Base-by-base conservation (phyloP, 768 basidiomycete genomes). In the Dioszegia aurantiaca region DNA sequence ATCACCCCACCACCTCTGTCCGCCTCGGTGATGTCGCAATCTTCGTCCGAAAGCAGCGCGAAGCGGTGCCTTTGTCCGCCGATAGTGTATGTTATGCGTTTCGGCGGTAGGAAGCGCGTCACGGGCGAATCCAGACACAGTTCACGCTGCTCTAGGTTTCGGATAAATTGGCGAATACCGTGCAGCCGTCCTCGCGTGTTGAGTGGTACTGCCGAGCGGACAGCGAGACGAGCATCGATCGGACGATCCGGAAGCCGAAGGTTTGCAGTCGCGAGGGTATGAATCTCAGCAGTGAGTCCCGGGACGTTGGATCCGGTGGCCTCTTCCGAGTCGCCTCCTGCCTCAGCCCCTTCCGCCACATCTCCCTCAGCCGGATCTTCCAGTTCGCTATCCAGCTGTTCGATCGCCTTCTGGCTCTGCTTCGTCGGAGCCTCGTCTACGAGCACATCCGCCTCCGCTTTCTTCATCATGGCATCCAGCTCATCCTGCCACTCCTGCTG, bases 401-500 rank as follows among this genome's bases (percentile, higher is more conserved):
- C 39, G n/a, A n/a, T n/a, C 33, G 33, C 6, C 33, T 14, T 33
- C 39, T 27, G 6, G 2, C 10, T 26, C 27, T 10, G 17, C 37
- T 19, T 12, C 14, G 37, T 5, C 6, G 39, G 3, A 17, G 31
- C 42, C 9, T 30, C 55, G 6, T 39, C 30, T 10, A 47, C 55
- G 33, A 17, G 16, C 14, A 53, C 51, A 12, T 46, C 55, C 37
- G 10, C 17, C 46, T 56, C 55, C 33, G 55, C 55, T 31, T 56
- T 39, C 4, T 16, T 24, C 44, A 57, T 26, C 56, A 57, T 47
- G 17, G 26, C 19, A 28, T 48, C 45, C 31, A 57, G 33, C 44
- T 57, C 44, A 19, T 47, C 45, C 27, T 47, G 44, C 56, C 56
- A 57, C 2, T 3, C 41, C 45, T 40, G 23, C 56, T 57, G 26